These are phyloP conservation scores for Citrus medica DNA, from an alignment of 345 rosid genomes.

Conservation along the genomic window DNA sequence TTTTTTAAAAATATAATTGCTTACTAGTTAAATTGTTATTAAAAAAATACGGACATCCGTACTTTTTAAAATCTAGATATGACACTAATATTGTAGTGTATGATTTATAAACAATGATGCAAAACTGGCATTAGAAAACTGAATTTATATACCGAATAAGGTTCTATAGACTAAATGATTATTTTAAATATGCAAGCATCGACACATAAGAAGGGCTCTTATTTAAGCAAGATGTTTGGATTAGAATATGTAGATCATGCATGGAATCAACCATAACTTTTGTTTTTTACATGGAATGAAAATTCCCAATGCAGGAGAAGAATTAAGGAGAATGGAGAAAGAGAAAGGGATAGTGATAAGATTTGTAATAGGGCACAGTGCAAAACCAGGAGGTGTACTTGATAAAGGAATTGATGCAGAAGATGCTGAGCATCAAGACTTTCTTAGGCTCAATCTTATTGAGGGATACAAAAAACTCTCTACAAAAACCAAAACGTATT, in stretches of 20 bases:
- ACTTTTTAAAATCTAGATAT: too few species aligned
- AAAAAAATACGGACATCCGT: fast-evolving
- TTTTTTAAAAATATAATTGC: too few species aligned
- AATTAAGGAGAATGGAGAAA: slow-evolving; percentile 64
- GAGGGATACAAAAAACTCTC: slow-evolving; percentile 87
- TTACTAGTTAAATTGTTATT: too few species aligned
- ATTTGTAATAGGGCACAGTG: slow-evolving; percentile 91
- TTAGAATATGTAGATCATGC: neutral
- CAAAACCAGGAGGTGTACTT: slow-evolving; percentile 69
- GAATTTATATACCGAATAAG: too few species aligned
- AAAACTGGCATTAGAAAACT: too few species aligned
- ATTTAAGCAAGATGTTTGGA: neutral
- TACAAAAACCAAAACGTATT: slow-evolving; percentile 70
- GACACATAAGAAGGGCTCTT: too few species aligned
- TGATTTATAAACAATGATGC: too few species aligned
- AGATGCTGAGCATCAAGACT: slow-evolving; percentile 58
- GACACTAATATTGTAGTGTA: too few species aligned
- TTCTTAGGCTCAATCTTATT: slow-evolving; percentile 72
- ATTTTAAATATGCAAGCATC: too few species aligned
- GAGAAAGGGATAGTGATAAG: slow-evolving; percentile 82
- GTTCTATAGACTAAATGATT: neutral
- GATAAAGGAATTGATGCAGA: slow-evolving; percentile 72
- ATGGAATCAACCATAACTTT: neutral
- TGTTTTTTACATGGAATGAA: neutral
- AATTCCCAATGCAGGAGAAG: slow-evolving; percentile 41